Percentiles rank a stretch among this genome's conserved stretches.
Evolutionary conservation across 768 basidiomycete genomes (phyloP).

Genomic region (Mycena olivaceomarginata): DNA sequence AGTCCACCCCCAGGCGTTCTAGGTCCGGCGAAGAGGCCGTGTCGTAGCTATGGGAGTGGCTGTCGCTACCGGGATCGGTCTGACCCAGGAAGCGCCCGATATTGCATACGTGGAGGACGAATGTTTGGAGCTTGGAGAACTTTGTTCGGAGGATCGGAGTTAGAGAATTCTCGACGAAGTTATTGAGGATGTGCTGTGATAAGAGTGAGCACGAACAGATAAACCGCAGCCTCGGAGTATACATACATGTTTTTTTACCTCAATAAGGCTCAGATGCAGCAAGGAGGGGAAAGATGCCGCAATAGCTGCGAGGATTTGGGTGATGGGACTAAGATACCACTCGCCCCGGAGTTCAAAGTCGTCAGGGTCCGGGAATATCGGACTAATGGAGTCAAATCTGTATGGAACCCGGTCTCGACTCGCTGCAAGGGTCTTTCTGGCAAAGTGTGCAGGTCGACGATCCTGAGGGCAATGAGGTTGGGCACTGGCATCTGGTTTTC

Average conservation of each 20-base stretch:
- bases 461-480: no score
- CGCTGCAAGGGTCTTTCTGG: no score
- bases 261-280: conserved; percentile 1
- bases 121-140: background rate
- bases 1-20: background rate
- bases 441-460: no score
- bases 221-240: background rate
- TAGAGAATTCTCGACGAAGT: background rate
- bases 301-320: no score
- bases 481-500: no score
- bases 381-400: no score
- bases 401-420: no score
- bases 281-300: no score
- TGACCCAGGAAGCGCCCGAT: background rate
- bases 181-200: no score
- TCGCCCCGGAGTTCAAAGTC: no score
- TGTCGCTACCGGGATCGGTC: background rate
- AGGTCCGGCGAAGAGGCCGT: background rate
- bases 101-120: background rate
- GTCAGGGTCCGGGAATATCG: no score
- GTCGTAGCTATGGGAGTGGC: background rate
- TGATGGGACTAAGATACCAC: no score
- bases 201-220: background rate
- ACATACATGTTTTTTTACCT: background rate
- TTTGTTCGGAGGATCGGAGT: background rate